phyloP scores from a whole-genome alignment of 768 basidiomycete genomes.

The Coprinopsis strossmayeri region DNA sequence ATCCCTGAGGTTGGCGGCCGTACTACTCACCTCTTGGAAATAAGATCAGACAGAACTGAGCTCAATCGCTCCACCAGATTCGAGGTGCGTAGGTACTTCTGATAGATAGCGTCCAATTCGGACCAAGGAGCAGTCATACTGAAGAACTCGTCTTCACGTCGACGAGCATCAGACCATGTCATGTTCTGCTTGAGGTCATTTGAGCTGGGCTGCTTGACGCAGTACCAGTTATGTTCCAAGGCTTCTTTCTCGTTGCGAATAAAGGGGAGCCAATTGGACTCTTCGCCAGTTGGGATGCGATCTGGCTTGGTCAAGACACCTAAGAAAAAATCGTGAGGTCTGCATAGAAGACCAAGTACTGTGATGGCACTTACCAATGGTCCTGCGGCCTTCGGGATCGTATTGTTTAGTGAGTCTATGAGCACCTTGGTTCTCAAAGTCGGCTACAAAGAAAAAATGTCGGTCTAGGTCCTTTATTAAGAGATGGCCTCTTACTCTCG shows the following conservation, averaged over 20 bases:
- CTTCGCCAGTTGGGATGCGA: conserved; percentile 51
- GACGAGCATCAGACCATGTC: conserved; percentile 56
- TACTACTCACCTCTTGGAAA: no score
- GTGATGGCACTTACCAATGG: conserved; percentile 49
- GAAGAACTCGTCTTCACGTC: conserved; percentile 54
- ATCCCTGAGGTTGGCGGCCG: no score
- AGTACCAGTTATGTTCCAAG: conserved; percentile 53
- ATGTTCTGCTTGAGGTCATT: conserved; percentile 42
- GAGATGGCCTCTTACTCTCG: conserved; percentile 41
- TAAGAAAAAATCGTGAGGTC: conserved; percentile 16
- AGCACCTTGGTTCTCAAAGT: conserved; percentile 76
- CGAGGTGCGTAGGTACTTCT: conserved; percentile 47
- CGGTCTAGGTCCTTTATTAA: background rate
- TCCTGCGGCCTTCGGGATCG: conserved; percentile 60
- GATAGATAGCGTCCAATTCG: conserved; percentile 41
- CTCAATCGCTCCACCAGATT: conserved; percentile 56
- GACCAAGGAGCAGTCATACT: conserved; percentile 44
- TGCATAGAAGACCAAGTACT: background rate
- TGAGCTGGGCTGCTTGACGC: conserved; percentile 49
- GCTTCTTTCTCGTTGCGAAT: conserved; percentile 48
- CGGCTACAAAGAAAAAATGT: conserved; percentile 36
- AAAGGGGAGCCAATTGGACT: conserved; percentile 47
- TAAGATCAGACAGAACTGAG: conserved; percentile 52
- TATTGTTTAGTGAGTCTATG: conserved; percentile 53
- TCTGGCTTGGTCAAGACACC: conserved; percentile 76